These are phyloP conservation scores for Exophiala sideris DNA, from an alignment of 2,329 filamentous ascomycete genomes.

Conservation along the genomic window DNA sequence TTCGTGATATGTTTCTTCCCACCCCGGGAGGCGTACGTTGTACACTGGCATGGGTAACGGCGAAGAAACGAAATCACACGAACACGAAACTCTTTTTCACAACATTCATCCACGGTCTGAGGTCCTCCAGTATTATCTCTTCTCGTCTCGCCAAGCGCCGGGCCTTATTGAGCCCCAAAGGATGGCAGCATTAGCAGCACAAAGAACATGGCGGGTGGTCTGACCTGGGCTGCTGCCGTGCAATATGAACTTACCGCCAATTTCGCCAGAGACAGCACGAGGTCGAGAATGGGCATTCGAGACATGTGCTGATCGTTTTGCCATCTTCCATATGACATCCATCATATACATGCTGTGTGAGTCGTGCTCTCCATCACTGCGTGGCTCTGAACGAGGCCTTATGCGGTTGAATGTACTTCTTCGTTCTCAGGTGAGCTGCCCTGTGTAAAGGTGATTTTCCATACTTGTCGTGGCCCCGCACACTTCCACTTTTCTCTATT, in stretches of 20 bases:
- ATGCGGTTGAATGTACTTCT: not conserved
- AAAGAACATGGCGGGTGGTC: not conserved
- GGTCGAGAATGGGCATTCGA: not conserved
- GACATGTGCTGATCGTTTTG: not conserved
- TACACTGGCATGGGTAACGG: conserved; percentile 9
- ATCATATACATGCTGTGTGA: conserved; percentile 15
- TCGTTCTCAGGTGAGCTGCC: no score
- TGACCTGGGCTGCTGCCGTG: not conserved
- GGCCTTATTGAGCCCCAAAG: not conserved
- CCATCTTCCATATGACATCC: conserved; percentile 19
- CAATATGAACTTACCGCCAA: not conserved
- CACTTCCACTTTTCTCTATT: no score
- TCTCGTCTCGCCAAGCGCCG: not conserved
- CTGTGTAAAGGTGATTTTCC: no score
- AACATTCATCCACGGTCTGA: not conserved
- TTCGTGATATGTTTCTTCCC: conserved; percentile 5
- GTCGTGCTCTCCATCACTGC: not conserved
- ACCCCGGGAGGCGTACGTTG: conserved; percentile 16
- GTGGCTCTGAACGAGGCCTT: not conserved
- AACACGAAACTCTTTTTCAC: not conserved
- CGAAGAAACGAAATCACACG: not conserved
- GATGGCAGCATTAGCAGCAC: not conserved
- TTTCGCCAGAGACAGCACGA: not conserved
- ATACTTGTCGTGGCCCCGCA: no score
- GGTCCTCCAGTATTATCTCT: not conserved